Base-by-base conservation (phyloP, 169 alveolate genomes). In the Plasmodium blacklocki region DNA sequence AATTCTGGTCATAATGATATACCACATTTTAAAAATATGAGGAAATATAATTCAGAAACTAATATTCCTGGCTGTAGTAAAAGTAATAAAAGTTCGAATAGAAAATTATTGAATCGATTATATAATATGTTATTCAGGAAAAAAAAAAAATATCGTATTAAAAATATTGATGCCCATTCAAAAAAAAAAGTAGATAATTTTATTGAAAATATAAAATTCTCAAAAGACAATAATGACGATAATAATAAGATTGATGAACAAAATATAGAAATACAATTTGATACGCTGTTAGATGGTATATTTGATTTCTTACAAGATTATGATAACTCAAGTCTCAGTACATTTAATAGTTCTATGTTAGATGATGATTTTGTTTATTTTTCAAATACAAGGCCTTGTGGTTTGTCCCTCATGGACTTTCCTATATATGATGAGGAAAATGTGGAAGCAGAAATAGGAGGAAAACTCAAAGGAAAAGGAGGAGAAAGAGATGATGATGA, bases 131-230 rank as follows among this genome's bases (percentile, higher is more conserved):
- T 78, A 5, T 66, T 50, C 11, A 64, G 75, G 9, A 45, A 78
- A 78, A 78, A 59, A 78, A 64, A 47, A 78, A 52, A 66, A 64
- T 78, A 64, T 29, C 8, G 29, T 8, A 50, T 78, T 4, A 8
- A 66, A 64, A 15, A 66, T 52, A n/a, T 78, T 1, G 71, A 64
- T 19, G 9, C 7, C 1, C 43, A 78, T 11, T 19, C 47, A 1
- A 50, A 66, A 56, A 45, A 78, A 12, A 63, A 50, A 71, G 15
- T 78, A 14, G 54, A 64, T 2, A 26, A 23, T 14, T 78, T 78
- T 66, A 78, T 78, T 15, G 11, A 32, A 59, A 70, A 66, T 21
- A 45, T 66, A 78, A 52, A 63, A 78, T 3, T 8, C 3, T 1
- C 11, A 12, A 39, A 4, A 14, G 59, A 45, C 0, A 62, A 15